Percentiles rank a stretch among this genome's conserved stretches.
phyloP scores from a whole-genome alignment of 345 rosid species.

The Salix brachista region DNA sequence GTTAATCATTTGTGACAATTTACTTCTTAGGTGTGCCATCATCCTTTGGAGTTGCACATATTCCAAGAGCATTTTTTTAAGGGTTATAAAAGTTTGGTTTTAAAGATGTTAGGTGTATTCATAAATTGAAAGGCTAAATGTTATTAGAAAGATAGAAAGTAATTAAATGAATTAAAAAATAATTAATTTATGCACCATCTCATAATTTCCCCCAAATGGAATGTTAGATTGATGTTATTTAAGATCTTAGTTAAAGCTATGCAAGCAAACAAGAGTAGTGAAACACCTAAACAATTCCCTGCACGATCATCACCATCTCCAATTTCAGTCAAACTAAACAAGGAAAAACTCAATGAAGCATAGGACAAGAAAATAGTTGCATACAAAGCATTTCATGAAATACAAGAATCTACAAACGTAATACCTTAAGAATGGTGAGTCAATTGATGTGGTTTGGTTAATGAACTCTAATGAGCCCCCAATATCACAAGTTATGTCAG shows the following conservation, averaged over 20 bases:
- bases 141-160: neutral
- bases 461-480: slow-evolving; percentile 87
- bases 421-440: slow-evolving; percentile 88
- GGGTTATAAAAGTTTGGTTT: neutral
- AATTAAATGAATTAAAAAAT: neutral
- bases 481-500: slow-evolving; percentile 88
- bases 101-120: neutral
- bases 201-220: neutral
- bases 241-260: neutral
- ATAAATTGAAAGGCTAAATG: neutral
- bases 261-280: neutral
- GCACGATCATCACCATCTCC: neutral
- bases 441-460: slow-evolving; percentile 62
- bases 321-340: neutral
- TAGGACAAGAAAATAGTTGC: neutral
- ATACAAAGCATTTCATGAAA: slow-evolving; percentile 7
- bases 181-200: neutral
- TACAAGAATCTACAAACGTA: neutral
- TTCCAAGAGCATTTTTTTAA: neutral
- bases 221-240: neutral
- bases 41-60: neutral
- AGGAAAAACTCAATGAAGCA: neutral
- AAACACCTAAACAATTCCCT: neutral
- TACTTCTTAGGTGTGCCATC: neutral
- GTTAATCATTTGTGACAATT: neutral